These are phyloP conservation scores for Fusarium tanahbumbuense DNA, from an alignment of 2,329 filamentous ascomycete genomes.

Conservation along the genomic window DNA sequence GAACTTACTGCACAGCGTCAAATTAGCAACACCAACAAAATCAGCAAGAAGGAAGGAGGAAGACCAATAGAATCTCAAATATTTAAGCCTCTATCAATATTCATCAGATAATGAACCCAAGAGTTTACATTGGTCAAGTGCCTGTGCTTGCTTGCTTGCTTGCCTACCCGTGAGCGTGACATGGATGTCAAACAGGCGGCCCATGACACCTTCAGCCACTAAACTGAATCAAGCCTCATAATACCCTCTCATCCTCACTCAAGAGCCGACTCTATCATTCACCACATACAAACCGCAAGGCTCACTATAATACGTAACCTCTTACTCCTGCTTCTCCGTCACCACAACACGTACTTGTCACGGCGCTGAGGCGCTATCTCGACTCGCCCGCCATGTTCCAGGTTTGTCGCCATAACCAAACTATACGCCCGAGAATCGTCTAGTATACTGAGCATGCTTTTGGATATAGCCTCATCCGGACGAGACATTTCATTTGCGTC, in stretches of 20 bases:
- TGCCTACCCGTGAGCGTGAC: slow-evolving; percentile 24
- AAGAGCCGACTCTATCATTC: neutral
- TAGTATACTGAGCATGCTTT: slow-evolving; percentile 22
- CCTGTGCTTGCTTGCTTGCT: neutral
- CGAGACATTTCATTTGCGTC: slow-evolving; percentile 80
- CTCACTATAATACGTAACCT: neutral
- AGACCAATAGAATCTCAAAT: neutral
- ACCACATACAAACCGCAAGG: neutral
- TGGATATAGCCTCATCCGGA: slow-evolving; percentile 69
- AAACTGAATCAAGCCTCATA: slow-evolving; percentile 24
- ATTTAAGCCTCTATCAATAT: neutral
- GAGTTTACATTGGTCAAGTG: neutral
- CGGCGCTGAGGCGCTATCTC: neutral
- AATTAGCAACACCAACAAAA: neutral
- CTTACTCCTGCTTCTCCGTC: too few relatives aligned
- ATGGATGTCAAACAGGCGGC: neutral
- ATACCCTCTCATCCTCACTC: slow-evolving; percentile 19
- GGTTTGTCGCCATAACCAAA: slow-evolving; percentile 33
- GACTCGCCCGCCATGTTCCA: slow-evolving; percentile 41
- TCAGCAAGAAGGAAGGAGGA: too few relatives aligned
- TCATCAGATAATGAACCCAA: neutral
- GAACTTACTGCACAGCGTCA: neutral
- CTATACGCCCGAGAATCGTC: neutral
- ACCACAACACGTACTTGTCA: neutral
- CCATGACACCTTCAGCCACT: slow-evolving; percentile 25